A percentile compares a stretch with the other conserved stretches of the same genome.
Evolutionary conservation across 2,329 filamentous ascomycete species (phyloP).

Genomic region (Aspergillus brasiliensis): DNA sequence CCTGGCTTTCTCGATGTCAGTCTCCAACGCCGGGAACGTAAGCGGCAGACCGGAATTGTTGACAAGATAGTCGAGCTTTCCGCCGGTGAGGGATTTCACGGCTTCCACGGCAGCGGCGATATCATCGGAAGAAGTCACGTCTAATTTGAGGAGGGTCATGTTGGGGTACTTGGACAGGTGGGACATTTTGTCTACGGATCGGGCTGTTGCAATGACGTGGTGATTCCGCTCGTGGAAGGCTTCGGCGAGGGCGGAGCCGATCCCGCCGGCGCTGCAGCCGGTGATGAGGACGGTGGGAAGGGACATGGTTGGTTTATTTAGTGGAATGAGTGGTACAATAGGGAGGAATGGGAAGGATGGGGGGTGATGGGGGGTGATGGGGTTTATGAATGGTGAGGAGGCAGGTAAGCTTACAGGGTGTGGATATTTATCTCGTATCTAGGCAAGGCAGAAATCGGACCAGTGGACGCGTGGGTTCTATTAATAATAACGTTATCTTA

Average conservation of each 20-base stretch:
- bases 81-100: constrained; percentile 30
- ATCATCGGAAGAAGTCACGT: constrained; percentile 31
- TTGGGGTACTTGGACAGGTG: constrained; percentile 24
- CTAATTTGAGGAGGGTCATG: constrained; percentile 33
- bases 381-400: no score
- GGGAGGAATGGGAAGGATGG: not conserved
- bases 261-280: constrained; percentile 43
- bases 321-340: not conserved
- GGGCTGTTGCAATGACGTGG: constrained; percentile 45
- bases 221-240: constrained; percentile 38
- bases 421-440: no score
- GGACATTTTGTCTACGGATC: constrained; percentile 34
- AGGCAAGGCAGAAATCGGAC: no score
- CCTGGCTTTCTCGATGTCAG: constrained; percentile 37
- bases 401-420: no score
- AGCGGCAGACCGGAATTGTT: constrained; percentile 48
- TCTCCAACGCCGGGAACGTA: constrained; percentile 42
- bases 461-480: no score
- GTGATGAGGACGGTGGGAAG: constrained; percentile 39
- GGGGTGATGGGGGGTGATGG: not conserved
- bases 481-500: no score
- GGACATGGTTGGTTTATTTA: not conserved
- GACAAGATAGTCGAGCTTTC: constrained; percentile 42
- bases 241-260: constrained; percentile 42
- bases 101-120: constrained; percentile 34